Evolutionary conservation across 305 asterid species (phyloP), one percentile per base, ranked within the genome.

Genomic region (Solanum hybrid): DNA sequence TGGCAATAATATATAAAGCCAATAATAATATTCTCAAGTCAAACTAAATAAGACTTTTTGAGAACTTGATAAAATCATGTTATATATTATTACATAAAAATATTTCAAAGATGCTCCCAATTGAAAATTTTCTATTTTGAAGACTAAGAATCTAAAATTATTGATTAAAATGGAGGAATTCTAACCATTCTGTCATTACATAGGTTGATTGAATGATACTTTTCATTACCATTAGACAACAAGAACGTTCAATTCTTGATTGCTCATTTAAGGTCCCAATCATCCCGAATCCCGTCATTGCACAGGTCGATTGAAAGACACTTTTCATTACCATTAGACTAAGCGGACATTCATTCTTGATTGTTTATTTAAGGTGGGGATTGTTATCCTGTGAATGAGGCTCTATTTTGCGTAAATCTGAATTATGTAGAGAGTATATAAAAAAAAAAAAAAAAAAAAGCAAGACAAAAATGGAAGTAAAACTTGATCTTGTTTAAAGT

Each of bases 1-100:
- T 81, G 7, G 2, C 86, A 24, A 79, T 79, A 79, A 73, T 13
- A 12, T 12, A 40, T 79, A 40, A 42, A 26, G 38, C 26, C 84
- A 87, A 87, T 87, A 87, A 87, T 87, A 87, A 15, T 87, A 38
- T 73, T 32, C 42, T 24, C 27, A 86, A 86, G 82, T 73, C 69
- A 73, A 14, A 19, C n/a, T 81, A 71, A 71, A 40, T 40, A 10
- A 81, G 4, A 81, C 86, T 81, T 79, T 35, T 24, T 13, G 2
- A 38, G n/a, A 3, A 38, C 35, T 79, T 79, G n/a, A 38, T 38
- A 79, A 24, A 78, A 79, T 17, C 6, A 38, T 79, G 86, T 6
- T 79, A 11, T 51, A 45, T 14, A 45, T 45, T 42, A 13, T 42
- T 42, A 42, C 56, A 42, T 42, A 42, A 12, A 42, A 42, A 42